Evolutionary conservation across 164 flowering plant species (phyloP).

Genomic region (Magnolia officinalis): DNA sequence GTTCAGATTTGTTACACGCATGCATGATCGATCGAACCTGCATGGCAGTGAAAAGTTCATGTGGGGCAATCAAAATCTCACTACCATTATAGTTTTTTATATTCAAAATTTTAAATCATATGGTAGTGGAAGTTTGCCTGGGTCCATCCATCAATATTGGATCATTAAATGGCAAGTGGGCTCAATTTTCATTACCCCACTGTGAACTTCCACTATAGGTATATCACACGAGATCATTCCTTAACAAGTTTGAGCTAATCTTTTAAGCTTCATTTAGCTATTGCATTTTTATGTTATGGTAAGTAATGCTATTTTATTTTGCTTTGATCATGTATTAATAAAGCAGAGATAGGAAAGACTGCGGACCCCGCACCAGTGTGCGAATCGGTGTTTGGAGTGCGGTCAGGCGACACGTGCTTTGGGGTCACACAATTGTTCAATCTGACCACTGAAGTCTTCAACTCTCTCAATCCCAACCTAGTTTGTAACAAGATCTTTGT

Average conservation of each 20-base stretch:
- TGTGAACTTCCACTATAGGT: not conserved
- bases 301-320: not conserved
- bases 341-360: not conserved
- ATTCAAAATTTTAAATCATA: no score
- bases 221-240: not conserved
- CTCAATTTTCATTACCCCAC: not conserved
- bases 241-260: not conserved
- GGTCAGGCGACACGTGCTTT: conserved; percentile 21
- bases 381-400: conserved; percentile 3
- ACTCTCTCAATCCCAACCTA: conserved; percentile 20
- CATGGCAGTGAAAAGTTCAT: no score
- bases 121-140: no score
- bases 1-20: no score
- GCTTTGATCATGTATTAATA: not conserved
- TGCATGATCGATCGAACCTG: no score
- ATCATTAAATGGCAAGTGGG: no score
- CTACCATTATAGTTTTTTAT: no score
- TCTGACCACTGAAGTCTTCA: conserved; percentile 11
- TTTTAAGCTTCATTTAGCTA: not conserved
- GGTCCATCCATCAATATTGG: no score
- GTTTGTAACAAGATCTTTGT: conserved; percentile 18
- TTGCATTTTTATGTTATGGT: not conserved
- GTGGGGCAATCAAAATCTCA: no score
- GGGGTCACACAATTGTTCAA: conserved; percentile 15
- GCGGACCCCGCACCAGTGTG: conserved; percentile 2